Evolutionary conservation across 352 stramenopile species (phyloP).

Genomic region (Globisporangium rhizosaccharum): DNA sequence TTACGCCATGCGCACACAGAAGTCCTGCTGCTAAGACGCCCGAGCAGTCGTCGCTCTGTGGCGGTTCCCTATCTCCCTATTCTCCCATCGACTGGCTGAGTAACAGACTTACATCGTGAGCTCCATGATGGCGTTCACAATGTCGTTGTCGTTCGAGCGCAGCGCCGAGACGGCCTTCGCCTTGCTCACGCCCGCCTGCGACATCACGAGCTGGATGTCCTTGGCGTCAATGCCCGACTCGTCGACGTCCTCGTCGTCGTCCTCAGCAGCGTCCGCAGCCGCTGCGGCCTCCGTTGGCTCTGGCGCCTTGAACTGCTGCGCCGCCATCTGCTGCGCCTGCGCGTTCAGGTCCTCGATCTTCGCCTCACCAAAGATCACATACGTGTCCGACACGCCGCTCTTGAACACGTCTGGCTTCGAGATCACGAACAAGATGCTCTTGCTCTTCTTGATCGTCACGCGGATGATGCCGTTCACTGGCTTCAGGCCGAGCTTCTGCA

Average conservation of each 20-base stretch:
- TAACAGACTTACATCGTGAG: conserved; percentile 92
- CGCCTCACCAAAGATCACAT: conserved; percentile 98
- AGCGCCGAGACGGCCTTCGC: conserved; percentile 95
- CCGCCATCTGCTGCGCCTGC: conserved; percentile 84
- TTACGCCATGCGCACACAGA: not conserved
- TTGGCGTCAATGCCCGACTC: conserved; percentile 96
- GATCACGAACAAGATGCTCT: conserved; percentile 97
- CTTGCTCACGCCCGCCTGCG: conserved; percentile 88
- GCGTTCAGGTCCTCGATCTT: conserved; percentile 97
- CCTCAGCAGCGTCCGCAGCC: conserved; percentile 54
- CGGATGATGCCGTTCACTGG: conserved; percentile 94
- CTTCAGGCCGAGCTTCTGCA: conserved; percentile 99
- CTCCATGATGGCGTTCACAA: conserved; percentile 99
- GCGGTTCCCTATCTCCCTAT: conserved; percentile 5
- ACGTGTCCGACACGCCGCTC: conserved; percentile 92
- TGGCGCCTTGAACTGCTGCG: conserved; percentile 91
- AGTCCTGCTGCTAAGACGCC: no score
- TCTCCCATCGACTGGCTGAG: not conserved
- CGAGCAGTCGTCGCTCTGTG: not conserved
- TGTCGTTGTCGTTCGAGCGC: conserved; percentile 98
- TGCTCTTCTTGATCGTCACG: conserved; percentile 99
- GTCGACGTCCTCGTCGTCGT: conserved; percentile 92
- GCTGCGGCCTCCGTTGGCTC: conserved; percentile 26
- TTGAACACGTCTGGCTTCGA: conserved; percentile 98
- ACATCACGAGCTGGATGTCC: conserved; percentile 99